These are phyloP conservation scores for Lactarius evosmus DNA, from an alignment of 768 basidiomycete genomes.

Conservation along the genomic window DNA sequence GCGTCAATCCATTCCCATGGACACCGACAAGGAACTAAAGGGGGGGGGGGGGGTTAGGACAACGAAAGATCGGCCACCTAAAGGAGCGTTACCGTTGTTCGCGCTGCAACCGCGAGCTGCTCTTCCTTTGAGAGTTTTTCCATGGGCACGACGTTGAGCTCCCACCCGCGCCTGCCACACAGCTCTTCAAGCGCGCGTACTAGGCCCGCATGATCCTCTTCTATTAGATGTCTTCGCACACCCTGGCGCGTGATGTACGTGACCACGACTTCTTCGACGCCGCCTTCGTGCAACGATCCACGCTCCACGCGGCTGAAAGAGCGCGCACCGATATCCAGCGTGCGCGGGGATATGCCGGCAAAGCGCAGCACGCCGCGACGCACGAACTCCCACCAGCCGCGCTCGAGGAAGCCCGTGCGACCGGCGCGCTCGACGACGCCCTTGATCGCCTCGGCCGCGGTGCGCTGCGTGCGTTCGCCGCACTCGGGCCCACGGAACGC, in stretches of 20 bases:
- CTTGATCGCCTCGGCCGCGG: conserved; percentile 60
- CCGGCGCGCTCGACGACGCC: conserved; percentile 43
- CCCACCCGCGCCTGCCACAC: conserved; percentile 48
- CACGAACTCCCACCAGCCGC: conserved; percentile 80
- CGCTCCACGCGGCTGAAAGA: conserved; percentile 22
- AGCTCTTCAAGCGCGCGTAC: conserved; percentile 53
- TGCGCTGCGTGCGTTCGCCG: conserved; percentile 64
- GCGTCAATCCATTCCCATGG: conserved; percentile 73
- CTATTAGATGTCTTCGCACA: conserved; percentile 50
- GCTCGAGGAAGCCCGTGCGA: conserved; percentile 34
- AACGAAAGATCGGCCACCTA: background rate
- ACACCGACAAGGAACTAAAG: conserved; percentile 27
- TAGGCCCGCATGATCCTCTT: conserved; percentile 53
- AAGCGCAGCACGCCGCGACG: conserved; percentile 63
- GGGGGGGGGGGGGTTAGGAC: background rate
- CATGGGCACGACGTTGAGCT: conserved; percentile 56
- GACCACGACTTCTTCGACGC: conserved; percentile 50
- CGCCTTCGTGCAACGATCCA: conserved; percentile 14
- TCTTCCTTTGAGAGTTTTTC: conserved; percentile 72
- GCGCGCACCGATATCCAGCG: conserved; percentile 34
- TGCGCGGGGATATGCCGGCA: conserved; percentile 46
- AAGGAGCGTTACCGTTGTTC: conserved; percentile 58
- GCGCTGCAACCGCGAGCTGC: conserved; percentile 60
- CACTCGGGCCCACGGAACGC: conserved; percentile 65
- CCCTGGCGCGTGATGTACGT: conserved; percentile 72